A percentile compares a stretch with the other conserved stretches of the same genome.
Conservation (phyloP, 2,329 filamentous ascomycete species). For the Aspergillus sp. region DNA sequence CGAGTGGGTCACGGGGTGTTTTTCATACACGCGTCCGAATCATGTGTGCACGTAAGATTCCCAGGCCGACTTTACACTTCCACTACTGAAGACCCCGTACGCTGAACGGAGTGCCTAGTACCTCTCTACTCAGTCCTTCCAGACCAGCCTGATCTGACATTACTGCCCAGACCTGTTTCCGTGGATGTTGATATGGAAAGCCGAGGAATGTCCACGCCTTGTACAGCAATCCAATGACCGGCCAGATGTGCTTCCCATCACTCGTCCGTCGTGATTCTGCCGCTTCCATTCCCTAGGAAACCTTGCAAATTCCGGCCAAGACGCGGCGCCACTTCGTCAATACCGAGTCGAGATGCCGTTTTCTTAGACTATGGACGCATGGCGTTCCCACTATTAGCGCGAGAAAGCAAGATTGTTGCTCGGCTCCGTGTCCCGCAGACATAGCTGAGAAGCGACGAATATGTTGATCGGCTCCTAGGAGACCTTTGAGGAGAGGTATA, state of each 20-base stretch:
- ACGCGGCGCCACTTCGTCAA: background rate
- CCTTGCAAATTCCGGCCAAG: background rate
- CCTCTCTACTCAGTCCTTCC: background rate
- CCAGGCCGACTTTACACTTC: too few species aligned
- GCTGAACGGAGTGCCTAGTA: too few species aligned
- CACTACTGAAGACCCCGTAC: background rate
- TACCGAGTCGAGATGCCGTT: background rate
- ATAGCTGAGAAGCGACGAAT: constrained; percentile 1
- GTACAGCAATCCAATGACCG: background rate
- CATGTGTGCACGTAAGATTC: too few species aligned
- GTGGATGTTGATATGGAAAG: background rate
- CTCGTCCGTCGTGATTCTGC: background rate
- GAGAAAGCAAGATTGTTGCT: background rate
- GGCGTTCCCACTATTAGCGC: background rate
- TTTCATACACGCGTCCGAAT: background rate
- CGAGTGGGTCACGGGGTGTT: background rate
- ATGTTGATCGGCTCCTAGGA: constrained; percentile 11
- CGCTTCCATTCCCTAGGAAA: background rate
- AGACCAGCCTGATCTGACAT: background rate
- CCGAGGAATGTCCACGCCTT: background rate
- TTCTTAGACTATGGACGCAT: background rate
- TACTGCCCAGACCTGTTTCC: background rate
- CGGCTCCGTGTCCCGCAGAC: background rate
- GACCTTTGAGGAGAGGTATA: background rate
- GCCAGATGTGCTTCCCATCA: background rate